Base-by-base conservation (phyloP, 108 stramenopile species). In the Mediolabrus comicus region DNA sequence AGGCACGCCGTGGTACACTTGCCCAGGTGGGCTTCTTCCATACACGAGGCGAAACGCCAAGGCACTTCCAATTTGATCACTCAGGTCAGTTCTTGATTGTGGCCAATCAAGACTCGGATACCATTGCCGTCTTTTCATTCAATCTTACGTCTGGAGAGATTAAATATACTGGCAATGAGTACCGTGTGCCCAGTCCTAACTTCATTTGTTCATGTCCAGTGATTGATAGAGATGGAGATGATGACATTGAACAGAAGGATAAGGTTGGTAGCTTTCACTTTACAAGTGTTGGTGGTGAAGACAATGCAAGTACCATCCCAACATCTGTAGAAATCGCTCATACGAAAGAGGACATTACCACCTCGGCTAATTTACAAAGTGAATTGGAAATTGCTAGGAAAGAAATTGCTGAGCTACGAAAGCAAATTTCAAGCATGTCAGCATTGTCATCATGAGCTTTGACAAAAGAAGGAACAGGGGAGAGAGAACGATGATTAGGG, bases 81-180 rank as follows among this genome's bases (percentile, higher is more conserved):
- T 85, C 83, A 27, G 97, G 97, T 0, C 90, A 94, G 58, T 96
- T 87, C 64, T 65, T 97, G 14, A 73, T 97, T 41, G 93, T 95
- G 11, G 97, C 97, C 53, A 97, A 97, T 75, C 97, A 97, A 82
- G 97, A 97, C 76, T 84, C 89, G 0, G 86, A 97, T 62, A 86
- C 87, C 51, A 79, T 97, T 62, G 87, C 92, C 28, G 77, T 97
- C 10, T 97, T 97, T 72, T 72, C 79, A 56, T 95, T 97, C 72
- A 92, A 96, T 69, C 72, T 90, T 16, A 81, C 82, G 41, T 85
- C 70, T 36, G 97, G 97, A 41, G 87, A 92, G 55, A 81, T 97
- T 59, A 87, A 86, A 35, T 96, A 86, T 73, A 95, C 92, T 35
- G 95, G 95, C 17, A 90, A 96, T 35, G 90, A 93, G 66, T 96